These are phyloP conservation scores for Aspergillus pseudoviridinutans DNA, from an alignment of 2,329 filamentous ascomycete genomes.

Conservation along the genomic window DNA sequence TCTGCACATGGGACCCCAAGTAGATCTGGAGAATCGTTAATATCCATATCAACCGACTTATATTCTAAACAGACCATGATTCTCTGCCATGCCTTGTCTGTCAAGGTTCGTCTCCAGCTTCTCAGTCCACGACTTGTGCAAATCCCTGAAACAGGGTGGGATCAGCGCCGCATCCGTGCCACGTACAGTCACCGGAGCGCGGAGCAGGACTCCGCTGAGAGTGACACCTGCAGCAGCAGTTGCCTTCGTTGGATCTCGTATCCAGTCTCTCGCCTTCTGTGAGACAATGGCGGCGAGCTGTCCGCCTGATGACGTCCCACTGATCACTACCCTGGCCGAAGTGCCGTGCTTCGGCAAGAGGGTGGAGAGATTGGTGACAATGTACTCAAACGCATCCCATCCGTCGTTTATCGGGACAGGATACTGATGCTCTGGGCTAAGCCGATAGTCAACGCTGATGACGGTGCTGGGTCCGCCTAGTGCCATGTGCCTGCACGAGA, in stretches of 20 bases:
- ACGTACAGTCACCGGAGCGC: background rate
- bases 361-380: background rate
- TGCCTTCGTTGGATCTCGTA: background rate
- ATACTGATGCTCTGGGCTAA: background rate
- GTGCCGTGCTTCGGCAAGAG: background rate
- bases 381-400: background rate
- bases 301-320: background rate
- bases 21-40: background rate
- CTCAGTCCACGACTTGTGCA: background rate
- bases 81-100: background rate
- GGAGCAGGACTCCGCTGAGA: background rate
- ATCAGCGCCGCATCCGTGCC: background rate
- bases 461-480: background rate
- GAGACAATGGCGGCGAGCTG: background rate
- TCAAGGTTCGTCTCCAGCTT: background rate
- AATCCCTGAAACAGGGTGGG: background rate
- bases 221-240: background rate
- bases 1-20: background rate
- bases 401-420: background rate
- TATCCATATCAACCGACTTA: background rate
- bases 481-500: constrained; percentile 1
- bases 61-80: background rate
- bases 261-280: background rate
- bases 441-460: constrained; percentile 2
- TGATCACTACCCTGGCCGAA: background rate